A percentile compares a stretch with the other conserved stretches of the same genome.
Evolutionary conservation across 257 asterid genomes (phyloP).

Genomic region (Rehmannia glutinosa): DNA sequence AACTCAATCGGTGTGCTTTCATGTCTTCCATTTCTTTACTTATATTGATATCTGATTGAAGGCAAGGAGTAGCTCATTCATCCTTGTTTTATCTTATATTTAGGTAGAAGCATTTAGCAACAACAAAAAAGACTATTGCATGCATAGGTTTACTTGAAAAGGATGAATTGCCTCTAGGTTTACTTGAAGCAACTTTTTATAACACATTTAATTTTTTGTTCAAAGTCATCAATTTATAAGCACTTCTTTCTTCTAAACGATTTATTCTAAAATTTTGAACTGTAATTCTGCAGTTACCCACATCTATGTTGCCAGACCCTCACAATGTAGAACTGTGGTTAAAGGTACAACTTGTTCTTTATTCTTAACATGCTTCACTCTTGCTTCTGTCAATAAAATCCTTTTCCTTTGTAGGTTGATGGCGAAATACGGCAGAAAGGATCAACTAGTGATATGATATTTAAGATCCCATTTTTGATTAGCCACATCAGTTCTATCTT

Average conservation of each 20-base stretch:
- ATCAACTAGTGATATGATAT: slow-evolving; percentile 87
- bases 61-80: background rate
- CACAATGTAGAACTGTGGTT: slow-evolving; percentile 87
- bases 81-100: background rate
- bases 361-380: background rate
- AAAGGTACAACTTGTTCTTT: slow-evolving; percentile 43
- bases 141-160: background rate
- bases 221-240: background rate
- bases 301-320: slow-evolving; percentile 79
- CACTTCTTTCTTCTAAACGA: background rate
- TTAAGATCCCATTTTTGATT: slow-evolving; percentile 91
- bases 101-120: too few species aligned
- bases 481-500: slow-evolving; percentile 94
- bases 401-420: slow-evolving; percentile 60
- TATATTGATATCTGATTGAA: background rate
- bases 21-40: background rate
- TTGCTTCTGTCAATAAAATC: background rate
- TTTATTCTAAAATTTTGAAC: background rate
- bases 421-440: slow-evolving; percentile 90
- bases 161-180: slow-evolving; percentile 5
- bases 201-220: background rate
- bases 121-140: too few species aligned
- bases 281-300: slow-evolving; percentile 51
- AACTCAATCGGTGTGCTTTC: slow-evolving; percentile 11
- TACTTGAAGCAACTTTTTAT: background rate